These are phyloP conservation scores for Saccharomyces mikatae DNA, from an alignment of 805 yeast genomes.

Conservation along the genomic window DNA sequence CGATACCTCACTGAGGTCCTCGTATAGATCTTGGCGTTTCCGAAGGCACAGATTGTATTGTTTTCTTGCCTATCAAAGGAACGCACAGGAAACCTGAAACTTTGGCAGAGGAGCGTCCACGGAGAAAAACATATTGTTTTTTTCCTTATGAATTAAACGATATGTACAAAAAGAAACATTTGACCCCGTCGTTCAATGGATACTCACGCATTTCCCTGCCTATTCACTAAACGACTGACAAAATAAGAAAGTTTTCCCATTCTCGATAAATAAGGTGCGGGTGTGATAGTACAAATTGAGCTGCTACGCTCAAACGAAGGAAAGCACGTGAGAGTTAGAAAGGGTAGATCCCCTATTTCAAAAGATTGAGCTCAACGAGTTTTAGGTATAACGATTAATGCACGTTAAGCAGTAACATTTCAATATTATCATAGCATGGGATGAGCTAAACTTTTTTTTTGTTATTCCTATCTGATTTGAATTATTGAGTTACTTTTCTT, in stretches of 20 bases:
- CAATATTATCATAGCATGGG: neutral
- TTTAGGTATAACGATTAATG: neutral
- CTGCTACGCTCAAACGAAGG: neutral
- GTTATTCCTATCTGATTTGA: neutral
- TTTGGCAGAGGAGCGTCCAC: neutral
- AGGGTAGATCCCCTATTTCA: neutral
- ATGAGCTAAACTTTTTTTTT: neutral
- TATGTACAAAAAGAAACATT: neutral
- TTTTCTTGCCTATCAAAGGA: neutral
- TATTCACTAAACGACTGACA: neutral
- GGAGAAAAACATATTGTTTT: neutral
- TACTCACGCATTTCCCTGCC: neutral
- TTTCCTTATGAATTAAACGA: neutral
- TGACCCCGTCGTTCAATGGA: neutral
- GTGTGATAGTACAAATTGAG: neutral
- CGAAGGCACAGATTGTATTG: neutral
- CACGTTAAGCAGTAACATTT: neutral
- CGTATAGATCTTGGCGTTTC: neutral
- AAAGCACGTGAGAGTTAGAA: neutral
- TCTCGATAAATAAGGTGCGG: neutral
- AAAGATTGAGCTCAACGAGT: neutral
- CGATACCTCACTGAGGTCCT: neutral
- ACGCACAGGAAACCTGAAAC: neutral
- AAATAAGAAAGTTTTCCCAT: neutral
- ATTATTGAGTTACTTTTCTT: neutral